Evolutionary conservation across 179 eudicot species (phyloP).

Genomic region (Pouteria campechiana): DNA sequence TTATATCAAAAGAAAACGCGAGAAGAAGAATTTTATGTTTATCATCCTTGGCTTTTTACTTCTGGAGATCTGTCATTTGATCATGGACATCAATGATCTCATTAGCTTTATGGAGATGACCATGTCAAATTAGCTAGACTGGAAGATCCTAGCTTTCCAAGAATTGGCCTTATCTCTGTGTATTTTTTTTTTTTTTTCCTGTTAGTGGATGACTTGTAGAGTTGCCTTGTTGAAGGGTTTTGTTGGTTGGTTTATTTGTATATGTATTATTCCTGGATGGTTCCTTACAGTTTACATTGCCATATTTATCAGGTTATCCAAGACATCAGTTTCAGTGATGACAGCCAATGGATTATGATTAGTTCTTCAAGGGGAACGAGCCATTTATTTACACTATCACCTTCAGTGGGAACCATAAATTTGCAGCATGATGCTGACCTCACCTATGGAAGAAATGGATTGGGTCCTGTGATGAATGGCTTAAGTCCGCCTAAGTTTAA

Average conservation of each 20-base stretch:
- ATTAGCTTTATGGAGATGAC: too few relatives aligned
- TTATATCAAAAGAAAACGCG: too few relatives aligned
- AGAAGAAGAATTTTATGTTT: too few relatives aligned
- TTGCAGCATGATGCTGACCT: constrained; percentile 28
- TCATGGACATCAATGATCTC: too few relatives aligned
- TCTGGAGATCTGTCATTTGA: too few relatives aligned
- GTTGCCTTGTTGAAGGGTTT: too few relatives aligned
- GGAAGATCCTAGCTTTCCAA: too few relatives aligned
- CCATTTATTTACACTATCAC: constrained; percentile 75
- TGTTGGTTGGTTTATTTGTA: constrained; percentile 3
- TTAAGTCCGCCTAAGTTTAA: constrained; percentile 23
- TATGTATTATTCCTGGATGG: neutral
- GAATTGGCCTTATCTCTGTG: constrained; percentile 1
- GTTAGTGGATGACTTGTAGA: neutral
- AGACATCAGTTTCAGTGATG: constrained; percentile 77
- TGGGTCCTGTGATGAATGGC: constrained; percentile 15
- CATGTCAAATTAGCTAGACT: too few relatives aligned
- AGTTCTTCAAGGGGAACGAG: constrained; percentile 85
- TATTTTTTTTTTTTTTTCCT: neutral
- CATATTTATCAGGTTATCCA: constrained; percentile 79
- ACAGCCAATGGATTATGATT: constrained; percentile 81
- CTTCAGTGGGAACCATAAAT: constrained; percentile 53
- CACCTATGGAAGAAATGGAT: constrained; percentile 16
- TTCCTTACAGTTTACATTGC: too few relatives aligned
- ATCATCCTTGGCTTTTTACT: too few relatives aligned